phyloP scores from a whole-genome alignment of 495 filamentous ascomycete genomes.

The Aspergillus sclerotiicarbonarius region DNA sequence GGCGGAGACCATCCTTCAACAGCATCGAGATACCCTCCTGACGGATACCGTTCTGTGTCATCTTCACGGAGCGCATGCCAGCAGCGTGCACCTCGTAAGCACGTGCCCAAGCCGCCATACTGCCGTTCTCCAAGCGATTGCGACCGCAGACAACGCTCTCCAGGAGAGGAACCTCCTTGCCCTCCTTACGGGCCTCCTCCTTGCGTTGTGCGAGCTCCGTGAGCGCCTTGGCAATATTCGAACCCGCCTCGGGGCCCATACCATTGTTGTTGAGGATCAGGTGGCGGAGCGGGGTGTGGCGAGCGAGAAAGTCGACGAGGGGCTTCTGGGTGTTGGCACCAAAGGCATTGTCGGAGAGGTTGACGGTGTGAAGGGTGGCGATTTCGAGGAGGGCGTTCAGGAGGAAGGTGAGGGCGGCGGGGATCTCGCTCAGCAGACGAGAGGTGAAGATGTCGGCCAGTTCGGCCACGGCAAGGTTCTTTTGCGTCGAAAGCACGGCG shows the following conservation, averaged over 20 bases:
- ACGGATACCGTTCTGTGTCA: conserved; percentile 97
- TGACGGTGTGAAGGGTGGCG: conserved; percentile 80
- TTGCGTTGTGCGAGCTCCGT: conserved; percentile 77
- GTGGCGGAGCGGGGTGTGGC: conserved; percentile 83
- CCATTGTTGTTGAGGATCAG: conserved; percentile 98
- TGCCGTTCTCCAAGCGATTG: conserved; percentile 91
- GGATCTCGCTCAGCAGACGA: conserved; percentile 90
- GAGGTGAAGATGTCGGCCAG: conserved; percentile 97
- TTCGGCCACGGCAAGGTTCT: conserved; percentile 78
- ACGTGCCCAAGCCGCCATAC: conserved; percentile 91
- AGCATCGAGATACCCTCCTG: conserved; percentile 84
- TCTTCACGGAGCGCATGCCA: conserved; percentile 78
- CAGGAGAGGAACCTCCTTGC: conserved; percentile 70
- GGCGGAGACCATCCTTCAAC: conserved; percentile 70
- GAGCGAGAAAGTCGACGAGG: conserved; percentile 79
- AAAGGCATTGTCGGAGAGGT: conserved; percentile 97
- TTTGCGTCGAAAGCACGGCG: conserved; percentile 74
- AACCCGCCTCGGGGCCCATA: conserved; percentile 86
- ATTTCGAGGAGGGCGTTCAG: conserved; percentile 82
- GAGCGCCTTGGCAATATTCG: conserved; percentile 76
- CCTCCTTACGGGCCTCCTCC: conserved; percentile 65
- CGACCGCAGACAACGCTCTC: conserved; percentile 95
- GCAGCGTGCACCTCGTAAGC: conserved; percentile 76
- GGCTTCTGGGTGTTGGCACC: conserved; percentile 86
- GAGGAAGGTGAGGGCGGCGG: conserved; percentile 78